Evolutionary conservation across 106 monocot species (phyloP).

Genomic region (Dendrobium huoshanense): DNA sequence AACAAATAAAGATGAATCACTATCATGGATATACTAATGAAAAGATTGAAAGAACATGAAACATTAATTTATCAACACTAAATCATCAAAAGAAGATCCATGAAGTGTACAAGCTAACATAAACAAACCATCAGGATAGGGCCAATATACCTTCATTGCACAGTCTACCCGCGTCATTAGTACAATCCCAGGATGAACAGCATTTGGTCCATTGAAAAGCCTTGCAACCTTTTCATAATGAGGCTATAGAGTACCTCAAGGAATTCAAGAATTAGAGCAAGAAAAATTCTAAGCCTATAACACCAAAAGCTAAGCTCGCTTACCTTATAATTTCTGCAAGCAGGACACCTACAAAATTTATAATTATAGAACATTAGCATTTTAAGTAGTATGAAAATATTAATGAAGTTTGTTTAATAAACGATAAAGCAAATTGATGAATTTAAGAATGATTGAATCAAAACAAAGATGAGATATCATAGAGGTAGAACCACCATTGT

Average conservation of each 20-base stretch:
- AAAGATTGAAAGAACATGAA: not conserved
- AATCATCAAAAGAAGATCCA: not conserved
- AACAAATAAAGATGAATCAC: not conserved
- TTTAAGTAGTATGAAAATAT: not conserved
- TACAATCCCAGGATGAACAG: conserved; percentile 85
- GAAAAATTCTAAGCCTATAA: conserved; percentile 1
- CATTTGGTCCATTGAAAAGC: conserved; percentile 90
- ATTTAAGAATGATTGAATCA: conserved; percentile 3
- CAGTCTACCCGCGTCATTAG: conserved; percentile 90
- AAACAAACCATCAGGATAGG: not conserved
- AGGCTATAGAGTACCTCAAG: conserved; percentile 45
- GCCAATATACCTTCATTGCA: conserved; percentile 65
- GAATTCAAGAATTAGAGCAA: conserved; percentile 3
- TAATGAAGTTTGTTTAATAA: not conserved
- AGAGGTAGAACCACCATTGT: not conserved
- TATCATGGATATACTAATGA: not conserved
- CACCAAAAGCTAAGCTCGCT: not conserved
- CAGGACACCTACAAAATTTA: conserved; percentile 67
- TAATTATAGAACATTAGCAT: not conserved
- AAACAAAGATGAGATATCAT: not conserved
- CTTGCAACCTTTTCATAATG: conserved; percentile 96
- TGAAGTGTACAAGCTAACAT: not conserved
- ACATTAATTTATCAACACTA: not conserved
- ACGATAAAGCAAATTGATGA: not conserved
- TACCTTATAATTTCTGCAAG: conserved; percentile 99